These are phyloP conservation scores for Coemansia aciculifera DNA, from an alignment of 192 early-diverging fungal genomes.

Conservation along the genomic window DNA sequence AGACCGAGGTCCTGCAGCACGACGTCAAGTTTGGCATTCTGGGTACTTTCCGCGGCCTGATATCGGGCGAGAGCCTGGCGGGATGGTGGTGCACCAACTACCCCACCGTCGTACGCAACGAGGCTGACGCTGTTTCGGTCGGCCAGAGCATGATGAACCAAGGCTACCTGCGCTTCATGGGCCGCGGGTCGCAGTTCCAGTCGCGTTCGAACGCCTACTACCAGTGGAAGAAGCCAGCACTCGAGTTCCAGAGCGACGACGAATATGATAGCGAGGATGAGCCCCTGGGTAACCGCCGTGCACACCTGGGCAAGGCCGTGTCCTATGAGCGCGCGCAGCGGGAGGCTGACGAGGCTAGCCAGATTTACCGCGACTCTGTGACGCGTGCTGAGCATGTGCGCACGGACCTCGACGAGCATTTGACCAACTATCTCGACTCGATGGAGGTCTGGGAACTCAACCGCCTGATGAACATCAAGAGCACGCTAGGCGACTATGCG, in stretches of 20 bases:
- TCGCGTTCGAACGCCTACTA: conserved; percentile 63
- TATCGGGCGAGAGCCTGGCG: conserved; percentile 66
- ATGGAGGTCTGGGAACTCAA: conserved; percentile 59
- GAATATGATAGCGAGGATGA: conserved; percentile 53
- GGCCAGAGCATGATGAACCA: conserved; percentile 69
- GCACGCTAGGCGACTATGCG: conserved; percentile 42
- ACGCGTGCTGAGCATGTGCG: conserved; percentile 65
- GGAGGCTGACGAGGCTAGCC: conserved; percentile 69
- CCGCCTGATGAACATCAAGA: conserved; percentile 56
- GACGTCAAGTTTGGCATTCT: conserved; percentile 72
- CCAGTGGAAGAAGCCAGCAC: conserved; percentile 68
- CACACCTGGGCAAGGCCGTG: conserved; percentile 27
- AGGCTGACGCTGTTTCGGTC: conserved; percentile 64
- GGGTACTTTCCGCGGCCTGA: conserved; percentile 63
- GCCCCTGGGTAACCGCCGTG: conserved; percentile 38
- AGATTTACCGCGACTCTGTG: conserved; percentile 65
- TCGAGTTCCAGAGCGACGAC: conserved; percentile 56
- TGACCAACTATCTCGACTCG: conserved; percentile 57
- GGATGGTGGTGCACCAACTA: conserved; percentile 73
- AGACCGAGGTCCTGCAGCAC: conserved; percentile 59
- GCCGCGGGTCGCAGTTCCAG: conserved; percentile 69
- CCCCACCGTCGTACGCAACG: conserved; percentile 58
- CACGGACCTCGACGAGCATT: conserved; percentile 66
- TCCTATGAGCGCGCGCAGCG: conserved; percentile 57
- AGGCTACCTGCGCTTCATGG: conserved; percentile 67